Conservation (phyloP, 352 stramenopile genomes). For the Pythium grandisporangium region DNA sequence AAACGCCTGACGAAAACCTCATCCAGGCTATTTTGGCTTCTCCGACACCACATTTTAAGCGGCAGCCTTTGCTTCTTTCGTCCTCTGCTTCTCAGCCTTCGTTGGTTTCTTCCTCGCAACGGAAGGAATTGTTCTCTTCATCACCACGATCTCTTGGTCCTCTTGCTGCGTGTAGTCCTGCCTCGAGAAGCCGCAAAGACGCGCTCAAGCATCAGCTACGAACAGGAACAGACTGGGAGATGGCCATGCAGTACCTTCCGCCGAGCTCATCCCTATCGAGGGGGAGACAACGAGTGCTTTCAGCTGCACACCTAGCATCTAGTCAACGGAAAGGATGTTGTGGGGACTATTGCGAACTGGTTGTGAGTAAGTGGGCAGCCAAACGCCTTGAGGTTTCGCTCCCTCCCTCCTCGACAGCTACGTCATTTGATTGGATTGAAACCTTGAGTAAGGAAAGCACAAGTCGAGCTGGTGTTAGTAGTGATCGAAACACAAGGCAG, state of each 20-base stretch:
- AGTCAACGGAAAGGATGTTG: slow-evolving; percentile 68
- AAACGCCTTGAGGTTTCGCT: slow-evolving; percentile 33
- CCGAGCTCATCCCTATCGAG: slow-evolving; percentile 43
- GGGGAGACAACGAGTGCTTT: slow-evolving; percentile 33
- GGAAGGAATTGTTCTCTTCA: not conserved
- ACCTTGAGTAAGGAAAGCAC: no score
- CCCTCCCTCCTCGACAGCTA: not conserved
- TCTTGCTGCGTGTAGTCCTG: no score
- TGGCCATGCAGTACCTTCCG: slow-evolving; percentile 46
- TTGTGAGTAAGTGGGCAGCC: slow-evolving; percentile 22
- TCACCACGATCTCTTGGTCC: slow-evolving; percentile 15
- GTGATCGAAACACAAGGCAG: no score
- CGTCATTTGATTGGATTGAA: no score
- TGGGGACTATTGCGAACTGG: slow-evolving; percentile 57
- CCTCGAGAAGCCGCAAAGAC: slow-evolving; percentile 5
- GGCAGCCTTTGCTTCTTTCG: slow-evolving; percentile 18
- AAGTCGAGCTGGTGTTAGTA: no score
- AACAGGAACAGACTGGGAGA: slow-evolving; percentile 31
- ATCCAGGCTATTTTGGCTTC: slow-evolving; percentile 68
- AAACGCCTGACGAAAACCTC: slow-evolving; percentile 43
- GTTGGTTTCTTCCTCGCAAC: slow-evolving; percentile 7
- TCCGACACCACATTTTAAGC: slow-evolving; percentile 23
- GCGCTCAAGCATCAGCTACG: slow-evolving; percentile 13
- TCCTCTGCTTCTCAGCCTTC: slow-evolving; percentile 20
- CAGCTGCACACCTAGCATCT: slow-evolving; percentile 54